These are phyloP conservation scores for Fusarium albosuccineum DNA, from an alignment of 2,329 filamentous ascomycete species.

Conservation along the genomic window DNA sequence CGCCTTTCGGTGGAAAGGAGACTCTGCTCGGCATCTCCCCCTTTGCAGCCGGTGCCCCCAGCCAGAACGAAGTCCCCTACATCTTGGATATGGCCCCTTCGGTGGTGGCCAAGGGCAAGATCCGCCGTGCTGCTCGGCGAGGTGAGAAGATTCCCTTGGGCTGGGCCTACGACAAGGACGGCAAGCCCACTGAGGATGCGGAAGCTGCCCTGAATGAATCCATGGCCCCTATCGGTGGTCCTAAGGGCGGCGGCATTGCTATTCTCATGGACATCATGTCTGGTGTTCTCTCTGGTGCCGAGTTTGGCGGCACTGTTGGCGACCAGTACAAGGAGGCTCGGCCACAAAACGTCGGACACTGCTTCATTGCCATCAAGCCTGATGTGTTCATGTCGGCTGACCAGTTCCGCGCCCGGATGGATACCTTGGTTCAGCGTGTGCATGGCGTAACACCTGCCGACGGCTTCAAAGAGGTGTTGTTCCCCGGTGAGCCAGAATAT, in stretches of 20 bases:
- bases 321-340: conserved; percentile 28
- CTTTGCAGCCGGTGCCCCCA: conserved; percentile 23
- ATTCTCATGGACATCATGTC: conserved; percentile 33
- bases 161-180: conserved; percentile 22
- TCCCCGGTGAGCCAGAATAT: conserved; percentile 25
- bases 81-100: conserved; percentile 28
- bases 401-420: conserved; percentile 22
- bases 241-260: conserved; percentile 23
- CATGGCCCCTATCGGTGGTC: conserved; percentile 24
- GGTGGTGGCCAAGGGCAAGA: conserved; percentile 25
- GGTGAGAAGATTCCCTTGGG: conserved; percentile 26
- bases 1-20: conserved; percentile 27
- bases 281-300: conserved; percentile 23
- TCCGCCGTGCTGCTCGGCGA: conserved; percentile 20
- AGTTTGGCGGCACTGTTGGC: conserved; percentile 23
- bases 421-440: conserved; percentile 24
- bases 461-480: conserved; percentile 24
- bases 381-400: conserved; percentile 23
- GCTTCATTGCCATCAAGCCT: conserved; percentile 30
- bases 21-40: conserved; percentile 23
- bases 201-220: conserved; percentile 19
- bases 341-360: conserved; percentile 25
- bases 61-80: conserved; percentile 21
- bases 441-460: conserved; percentile 20
- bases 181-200: conserved; percentile 23